These are phyloP conservation scores for Debaryomycetaceae sp. DNA, from an alignment of 1,139 yeast genomes.

Conservation along the genomic window DNA sequence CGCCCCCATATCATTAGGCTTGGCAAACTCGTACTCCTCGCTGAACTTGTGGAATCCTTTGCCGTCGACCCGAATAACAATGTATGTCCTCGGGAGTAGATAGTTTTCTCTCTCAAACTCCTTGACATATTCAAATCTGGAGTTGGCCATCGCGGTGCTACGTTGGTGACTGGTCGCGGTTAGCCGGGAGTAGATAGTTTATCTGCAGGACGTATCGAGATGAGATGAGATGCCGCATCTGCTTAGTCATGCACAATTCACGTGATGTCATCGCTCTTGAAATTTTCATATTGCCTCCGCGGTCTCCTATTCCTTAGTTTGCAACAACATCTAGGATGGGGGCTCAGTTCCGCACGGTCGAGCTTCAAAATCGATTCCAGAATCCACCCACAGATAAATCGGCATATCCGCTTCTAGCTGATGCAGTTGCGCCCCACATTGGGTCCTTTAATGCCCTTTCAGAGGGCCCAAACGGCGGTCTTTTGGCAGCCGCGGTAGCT, in stretches of 20 bases:
- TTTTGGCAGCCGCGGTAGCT: conserved; percentile 72
- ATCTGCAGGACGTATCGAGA: too few relatives aligned
- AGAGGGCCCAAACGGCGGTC: conserved; percentile 77
- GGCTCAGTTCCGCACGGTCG: conserved; percentile 71
- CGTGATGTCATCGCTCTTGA: too few relatives aligned
- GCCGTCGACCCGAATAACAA: conserved; percentile 85
- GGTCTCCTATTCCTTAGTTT: too few relatives aligned
- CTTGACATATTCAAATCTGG: conserved; percentile 60
- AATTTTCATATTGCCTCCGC: too few relatives aligned
- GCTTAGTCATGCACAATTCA: too few relatives aligned
- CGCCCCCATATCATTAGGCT: conserved; percentile 82
- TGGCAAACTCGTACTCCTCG: conserved; percentile 56
- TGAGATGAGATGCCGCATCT: too few relatives aligned
- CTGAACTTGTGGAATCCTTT: conserved; percentile 88
- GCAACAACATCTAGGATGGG: too few relatives aligned
- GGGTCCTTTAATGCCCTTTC: conserved; percentile 94
- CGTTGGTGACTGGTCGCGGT: too few relatives aligned
- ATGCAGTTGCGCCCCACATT: conserved; percentile 89
- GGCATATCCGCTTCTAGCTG: conserved; percentile 70
- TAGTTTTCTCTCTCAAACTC: conserved; percentile 65
- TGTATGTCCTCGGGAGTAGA: conserved; percentile 69
- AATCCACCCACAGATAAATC: conserved; percentile 84
- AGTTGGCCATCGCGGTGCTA: conserved; percentile 12
- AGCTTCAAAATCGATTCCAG: conserved; percentile 74
- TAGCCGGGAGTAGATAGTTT: too few relatives aligned